Evolutionary conservation across 2,329 filamentous ascomycete genomes (phyloP).

Genomic region (Elsinoe fawcettii): DNA sequence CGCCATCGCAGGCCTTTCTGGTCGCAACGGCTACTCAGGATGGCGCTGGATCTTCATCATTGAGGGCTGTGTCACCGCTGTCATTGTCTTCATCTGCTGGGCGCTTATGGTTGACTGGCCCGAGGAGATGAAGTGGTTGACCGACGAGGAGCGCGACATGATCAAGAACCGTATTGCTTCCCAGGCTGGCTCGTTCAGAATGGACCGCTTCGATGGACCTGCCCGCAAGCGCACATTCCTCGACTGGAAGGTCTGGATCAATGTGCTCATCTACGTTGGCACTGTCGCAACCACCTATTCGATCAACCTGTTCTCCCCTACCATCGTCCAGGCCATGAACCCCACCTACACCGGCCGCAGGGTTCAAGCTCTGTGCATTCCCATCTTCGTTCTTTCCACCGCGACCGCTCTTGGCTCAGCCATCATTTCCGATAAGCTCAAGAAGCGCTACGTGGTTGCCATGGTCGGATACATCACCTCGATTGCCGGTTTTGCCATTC

Average conservation of each 20-base stretch:
- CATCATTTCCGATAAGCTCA: constrained; percentile 28
- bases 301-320: constrained; percentile 35
- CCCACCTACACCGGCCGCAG: constrained; percentile 24
- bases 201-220: constrained; percentile 25
- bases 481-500: constrained; percentile 25
- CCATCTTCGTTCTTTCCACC: constrained; percentile 28
- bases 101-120: constrained; percentile 29
- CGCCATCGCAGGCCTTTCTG: constrained; percentile 26
- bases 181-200: constrained; percentile 29
- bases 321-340: constrained; percentile 40
- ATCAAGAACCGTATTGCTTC: constrained; percentile 32
- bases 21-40: constrained; percentile 23
- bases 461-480: constrained; percentile 21
- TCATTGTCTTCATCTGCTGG: constrained; percentile 26
- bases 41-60: constrained; percentile 29
- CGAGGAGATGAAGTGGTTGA: constrained; percentile 29
- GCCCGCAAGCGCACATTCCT: constrained; percentile 29
- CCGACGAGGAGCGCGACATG: constrained; percentile 25
- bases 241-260: constrained; percentile 30
- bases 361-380: constrained; percentile 25
- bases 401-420: constrained; percentile 27
- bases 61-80: constrained; percentile 27
- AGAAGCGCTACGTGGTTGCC: constrained; percentile 29
- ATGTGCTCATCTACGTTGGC: constrained; percentile 29
- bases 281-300: constrained; percentile 30